Base-by-base conservation (phyloP, 2,329 filamentous ascomycete species). In the Talaromyces piceae region DNA sequence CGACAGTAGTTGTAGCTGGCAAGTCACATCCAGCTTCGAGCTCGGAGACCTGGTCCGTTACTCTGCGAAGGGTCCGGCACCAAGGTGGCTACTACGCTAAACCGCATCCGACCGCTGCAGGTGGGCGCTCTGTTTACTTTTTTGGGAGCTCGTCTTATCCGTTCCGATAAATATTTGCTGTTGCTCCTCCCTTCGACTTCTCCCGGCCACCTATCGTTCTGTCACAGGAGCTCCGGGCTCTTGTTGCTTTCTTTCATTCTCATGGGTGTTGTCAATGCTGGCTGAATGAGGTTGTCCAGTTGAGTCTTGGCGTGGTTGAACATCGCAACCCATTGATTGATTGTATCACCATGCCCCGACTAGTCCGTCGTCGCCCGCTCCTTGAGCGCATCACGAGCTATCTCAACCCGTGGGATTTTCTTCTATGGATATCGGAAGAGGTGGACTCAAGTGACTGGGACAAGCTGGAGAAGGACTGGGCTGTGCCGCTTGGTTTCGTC, bases 371-470 rank as follows among this genome's bases (percentile, higher is more conserved):
- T 61, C 82, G 82, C 66, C 85, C 93, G 66, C 79, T 95, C 59
- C 66, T 73, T 26, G 86, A 97, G 77, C 88, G 91, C 67, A 79
- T 97, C 67, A 82, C 83, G 65, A 78, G 87, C 51, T 83, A 83
- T 67, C 74, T 96, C 53, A 91, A 97, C 64, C 89, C 88, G 3
- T 85, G 87, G 73, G 93, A 98, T 71, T 87, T 91, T 63, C 73
- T 93, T 49, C 81, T 98, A 16, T 95, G 89, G 87, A 70, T 95
- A 2, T 94, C 88, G 0, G 91, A 97, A 67, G 88, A 95, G 71
- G 79, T 98, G 54, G 91, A 96, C 66, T 89, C 89, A 25, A 84
- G 86, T 63, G 88, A 95, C 61, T 94, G 90, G 83, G 88, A 96
- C 59, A 88, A 91, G 18, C 74, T 81, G 54, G 74, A 83, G 55